Conservation (phyloP, 768 basidiomycete species). For the Tylopilus balloui region DNA sequence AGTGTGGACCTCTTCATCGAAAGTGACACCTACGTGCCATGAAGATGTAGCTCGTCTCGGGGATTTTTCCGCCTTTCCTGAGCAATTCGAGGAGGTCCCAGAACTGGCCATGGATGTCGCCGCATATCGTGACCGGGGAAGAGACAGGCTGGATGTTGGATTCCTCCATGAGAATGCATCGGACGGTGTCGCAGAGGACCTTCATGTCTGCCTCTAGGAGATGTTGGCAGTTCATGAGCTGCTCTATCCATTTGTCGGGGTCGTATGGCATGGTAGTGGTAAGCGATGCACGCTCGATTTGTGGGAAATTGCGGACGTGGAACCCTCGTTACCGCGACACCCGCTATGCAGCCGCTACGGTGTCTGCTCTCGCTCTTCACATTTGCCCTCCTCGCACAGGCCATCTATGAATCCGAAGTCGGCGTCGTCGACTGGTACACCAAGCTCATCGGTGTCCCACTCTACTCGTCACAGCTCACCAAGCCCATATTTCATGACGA, state of each 20-base stretch:
- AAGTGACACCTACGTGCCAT: constrained; percentile 71
- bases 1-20: constrained; percentile 22
- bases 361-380: constrained; percentile 17
- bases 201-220: constrained; percentile 93
- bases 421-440: constrained; percentile 89
- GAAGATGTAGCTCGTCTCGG: constrained; percentile 90
- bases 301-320: background rate
- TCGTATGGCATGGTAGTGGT: constrained; percentile 34
- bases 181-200: constrained; percentile 83
- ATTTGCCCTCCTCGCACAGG: constrained; percentile 32
- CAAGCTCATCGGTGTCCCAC: constrained; percentile 67
- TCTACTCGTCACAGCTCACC: constrained; percentile 43
- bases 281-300: too few species aligned
- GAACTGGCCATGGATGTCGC: constrained; percentile 97
- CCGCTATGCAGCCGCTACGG: constrained; percentile 16
- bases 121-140: constrained; percentile 90
- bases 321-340: background rate
- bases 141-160: constrained; percentile 97
- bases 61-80: constrained; percentile 78
- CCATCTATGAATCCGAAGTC: constrained; percentile 69
- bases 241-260: constrained; percentile 83
- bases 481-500: constrained; percentile 61
- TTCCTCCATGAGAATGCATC: constrained; percentile 89
- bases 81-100: constrained; percentile 94
- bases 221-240: constrained; percentile 81